Evolutionary conservation across 106 monocot species (phyloP).

Genomic region (Narthecium ossifragum): DNA sequence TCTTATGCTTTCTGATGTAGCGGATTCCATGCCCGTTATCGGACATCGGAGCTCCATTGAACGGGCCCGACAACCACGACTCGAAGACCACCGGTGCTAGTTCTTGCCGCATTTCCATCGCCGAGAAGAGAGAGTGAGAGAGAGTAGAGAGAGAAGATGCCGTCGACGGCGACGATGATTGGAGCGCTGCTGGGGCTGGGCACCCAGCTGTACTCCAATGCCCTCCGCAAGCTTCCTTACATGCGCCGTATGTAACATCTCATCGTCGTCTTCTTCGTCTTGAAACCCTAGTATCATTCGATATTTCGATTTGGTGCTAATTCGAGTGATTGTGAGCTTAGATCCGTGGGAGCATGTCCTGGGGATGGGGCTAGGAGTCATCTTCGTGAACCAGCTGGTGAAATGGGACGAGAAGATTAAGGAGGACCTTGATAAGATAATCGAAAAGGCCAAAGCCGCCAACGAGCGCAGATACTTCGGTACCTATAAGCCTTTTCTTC

Average conservation of each 20-base stretch:
- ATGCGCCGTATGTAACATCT: constrained; percentile 63
- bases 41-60: too few species aligned
- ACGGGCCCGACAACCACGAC: too few species aligned
- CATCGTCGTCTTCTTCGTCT: neutral
- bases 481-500: too few species aligned
- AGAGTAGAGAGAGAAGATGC: constrained; percentile 36
- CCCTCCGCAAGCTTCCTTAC: constrained; percentile 90
- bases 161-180: constrained; percentile 66
- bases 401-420: constrained; percentile 82
- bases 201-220: constrained; percentile 96
- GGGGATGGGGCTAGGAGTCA: constrained; percentile 78
- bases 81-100: too few species aligned
- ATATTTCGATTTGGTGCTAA: neutral
- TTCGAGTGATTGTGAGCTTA: constrained; percentile 13
- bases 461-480: constrained; percentile 93
- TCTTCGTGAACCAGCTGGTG: constrained; percentile 84
- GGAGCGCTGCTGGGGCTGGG: constrained; percentile 67
- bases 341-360: constrained; percentile 96
- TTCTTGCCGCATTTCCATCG: too few species aligned
- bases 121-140: neutral
- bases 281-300: neutral
- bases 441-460: constrained; percentile 80
- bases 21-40: too few species aligned
- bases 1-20: too few species aligned
- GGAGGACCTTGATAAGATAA: constrained; percentile 82